Percentiles rank a stretch among this genome's conserved stretches.
These are phyloP conservation scores for Xanthoconium stramineum DNA, from an alignment of 768 basidiomycete species.

Conservation along the genomic window DNA sequence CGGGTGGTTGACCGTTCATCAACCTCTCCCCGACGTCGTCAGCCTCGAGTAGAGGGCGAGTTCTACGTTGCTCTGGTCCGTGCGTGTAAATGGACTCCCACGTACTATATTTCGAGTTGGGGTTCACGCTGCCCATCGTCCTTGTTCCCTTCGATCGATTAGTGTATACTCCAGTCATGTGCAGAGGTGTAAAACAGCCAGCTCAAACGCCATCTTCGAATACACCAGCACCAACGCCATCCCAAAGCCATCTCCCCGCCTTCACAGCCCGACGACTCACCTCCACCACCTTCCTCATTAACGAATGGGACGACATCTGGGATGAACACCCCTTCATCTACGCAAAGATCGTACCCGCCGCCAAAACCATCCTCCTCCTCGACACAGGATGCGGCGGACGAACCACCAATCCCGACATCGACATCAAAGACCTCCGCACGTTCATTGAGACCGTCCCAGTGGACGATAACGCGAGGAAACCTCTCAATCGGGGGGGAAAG, in stretches of 20 bases:
- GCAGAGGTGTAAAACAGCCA: slow-evolving; percentile 4
- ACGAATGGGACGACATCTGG: slow-evolving; percentile 50
- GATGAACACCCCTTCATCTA: slow-evolving; percentile 55
- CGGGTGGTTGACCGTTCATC: slow-evolving; percentile 53
- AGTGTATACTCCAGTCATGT: too few relatives aligned
- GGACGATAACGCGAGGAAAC: slow-evolving; percentile 38
- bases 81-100: too few relatives aligned
- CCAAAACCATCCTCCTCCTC: slow-evolving; percentile 43
- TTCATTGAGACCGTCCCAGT: slow-evolving; percentile 49
- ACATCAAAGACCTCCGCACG: slow-evolving; percentile 41
- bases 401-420: slow-evolving; percentile 38
- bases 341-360: slow-evolving; percentile 40
- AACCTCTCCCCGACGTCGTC: too few relatives aligned
- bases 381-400: slow-evolving; percentile 57
- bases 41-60: too few relatives aligned
- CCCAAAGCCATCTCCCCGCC: slow-evolving; percentile 16
- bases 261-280: slow-evolving; percentile 37
- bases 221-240: too few relatives aligned
- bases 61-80: too few relatives aligned
- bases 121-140: too few relatives aligned
- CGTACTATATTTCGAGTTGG: too few relatives aligned
- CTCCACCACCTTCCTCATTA: slow-evolving; percentile 40
- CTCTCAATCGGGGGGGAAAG: slow-evolving; percentile 42
- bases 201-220: neutral
- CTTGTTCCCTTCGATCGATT: too few relatives aligned